Evolutionary conservation across 202 grass and related monocot species (phyloP).

Genomic region (Brachypodium distachyon): DNA sequence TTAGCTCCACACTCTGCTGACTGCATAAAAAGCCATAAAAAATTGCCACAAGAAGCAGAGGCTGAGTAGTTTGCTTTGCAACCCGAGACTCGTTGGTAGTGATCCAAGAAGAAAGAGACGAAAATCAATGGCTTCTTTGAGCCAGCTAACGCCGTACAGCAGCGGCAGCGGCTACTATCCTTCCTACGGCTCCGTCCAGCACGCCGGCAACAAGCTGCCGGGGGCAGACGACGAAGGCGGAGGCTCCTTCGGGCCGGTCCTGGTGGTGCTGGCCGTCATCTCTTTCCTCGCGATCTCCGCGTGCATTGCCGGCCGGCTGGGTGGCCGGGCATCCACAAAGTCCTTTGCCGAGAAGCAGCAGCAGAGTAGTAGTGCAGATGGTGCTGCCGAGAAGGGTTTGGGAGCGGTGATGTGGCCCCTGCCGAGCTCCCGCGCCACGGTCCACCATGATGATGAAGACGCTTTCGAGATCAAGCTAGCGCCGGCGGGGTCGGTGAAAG

Average conservation of each 20-base stretch:
- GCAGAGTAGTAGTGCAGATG: not conserved
- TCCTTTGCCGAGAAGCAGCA: not conserved
- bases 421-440: slow-evolving; percentile 31
- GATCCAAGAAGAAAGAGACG: not conserved
- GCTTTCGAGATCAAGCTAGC: slow-evolving; percentile 52
- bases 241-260: slow-evolving; percentile 57
- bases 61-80: not conserved
- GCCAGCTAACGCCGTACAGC: slow-evolving; percentile 19
- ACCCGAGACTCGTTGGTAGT: not conserved
- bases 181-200: not conserved
- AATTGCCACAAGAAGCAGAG: not conserved
- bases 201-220: not conserved
- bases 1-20: not conserved
- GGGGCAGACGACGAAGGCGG: slow-evolving; percentile 16
- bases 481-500: not conserved
- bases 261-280: slow-evolving; percentile 53
- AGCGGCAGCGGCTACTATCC: not conserved
- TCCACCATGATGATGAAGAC: slow-evolving; percentile 40
- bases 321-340: slow-evolving; percentile 21
- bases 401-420: slow-evolving; percentile 22
- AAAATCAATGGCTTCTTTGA: slow-evolving; percentile 26
- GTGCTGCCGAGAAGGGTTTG: slow-evolving; percentile 25
- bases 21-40: not conserved
- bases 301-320: slow-evolving; percentile 56
- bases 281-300: slow-evolving; percentile 39